Conservation (phyloP, 1,139 yeast genomes). For the Kodamaea sp. region DNA sequence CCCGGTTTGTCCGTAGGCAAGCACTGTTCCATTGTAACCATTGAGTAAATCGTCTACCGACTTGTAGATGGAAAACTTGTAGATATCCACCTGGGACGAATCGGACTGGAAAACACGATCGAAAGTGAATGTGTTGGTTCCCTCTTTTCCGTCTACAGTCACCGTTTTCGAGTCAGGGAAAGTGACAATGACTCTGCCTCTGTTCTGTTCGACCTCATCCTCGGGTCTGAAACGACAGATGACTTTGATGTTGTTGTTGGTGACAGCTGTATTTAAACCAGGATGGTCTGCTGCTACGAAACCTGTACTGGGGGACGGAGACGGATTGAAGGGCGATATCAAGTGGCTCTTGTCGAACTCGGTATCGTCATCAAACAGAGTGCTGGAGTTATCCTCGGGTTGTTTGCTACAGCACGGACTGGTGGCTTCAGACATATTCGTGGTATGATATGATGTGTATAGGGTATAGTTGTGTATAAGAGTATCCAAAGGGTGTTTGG, state of each 20-base stretch:
- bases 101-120: conserved; percentile 63
- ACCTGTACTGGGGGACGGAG: neutral
- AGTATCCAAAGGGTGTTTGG: too few relatives aligned
- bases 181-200: conserved; percentile 21
- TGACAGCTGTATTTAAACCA: conserved; percentile 3
- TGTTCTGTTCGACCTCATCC: conserved; percentile 31
- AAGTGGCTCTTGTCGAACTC: conserved; percentile 1
- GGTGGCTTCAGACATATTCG: too few relatives aligned
- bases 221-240: conserved; percentile 67
- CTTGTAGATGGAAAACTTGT: conserved; percentile 56
- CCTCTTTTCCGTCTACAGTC: conserved; percentile 30
- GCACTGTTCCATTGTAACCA: conserved; percentile 83
- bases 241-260: conserved; percentile 51
- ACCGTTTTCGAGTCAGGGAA: conserved; percentile 34
- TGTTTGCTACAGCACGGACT: conserved; percentile 6
- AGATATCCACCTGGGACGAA: conserved; percentile 60
- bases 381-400: conserved; percentile 5
- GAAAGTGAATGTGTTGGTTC: conserved; percentile 51
- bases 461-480: too few relatives aligned
- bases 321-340: conserved; percentile 8
- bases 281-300: conserved; percentile 6
- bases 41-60: conserved; percentile 68
- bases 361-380: conserved; percentile 5
- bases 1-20: conserved; percentile 90
- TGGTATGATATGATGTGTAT: too few relatives aligned